A percentile compares a stretch with the other conserved stretches of the same genome.
Conservation (phyloP, 495 filamentous ascomycete genomes). For the Letharia columbiana region DNA sequence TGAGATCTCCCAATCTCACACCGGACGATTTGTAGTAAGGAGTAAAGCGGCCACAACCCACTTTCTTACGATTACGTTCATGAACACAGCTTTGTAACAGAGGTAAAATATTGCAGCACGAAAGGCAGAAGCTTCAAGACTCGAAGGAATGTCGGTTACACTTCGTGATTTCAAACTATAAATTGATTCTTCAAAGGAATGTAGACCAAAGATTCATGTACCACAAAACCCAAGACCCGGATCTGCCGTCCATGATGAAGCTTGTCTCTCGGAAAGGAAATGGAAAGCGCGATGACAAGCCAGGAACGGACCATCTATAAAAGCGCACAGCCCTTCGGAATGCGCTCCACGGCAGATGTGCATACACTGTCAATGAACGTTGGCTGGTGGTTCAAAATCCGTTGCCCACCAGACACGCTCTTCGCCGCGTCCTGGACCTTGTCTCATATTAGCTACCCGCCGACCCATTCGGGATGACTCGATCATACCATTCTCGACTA, state of each 20-base stretch:
- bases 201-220: not conserved
- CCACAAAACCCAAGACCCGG: not conserved
- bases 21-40: too few relatives aligned
- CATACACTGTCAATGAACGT: not conserved
- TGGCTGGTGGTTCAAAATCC: not conserved
- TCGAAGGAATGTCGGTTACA: not conserved
- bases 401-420: not conserved
- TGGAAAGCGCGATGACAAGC: not conserved
- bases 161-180: not conserved
- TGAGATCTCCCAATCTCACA: not conserved
- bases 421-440: not conserved
- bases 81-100: not conserved
- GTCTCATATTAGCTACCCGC: not conserved
- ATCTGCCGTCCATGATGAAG: not conserved
- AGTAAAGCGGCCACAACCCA: not conserved
- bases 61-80: not conserved
- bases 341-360: not conserved
- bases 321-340: not conserved
- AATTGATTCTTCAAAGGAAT: not conserved
- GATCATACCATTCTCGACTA: not conserved
- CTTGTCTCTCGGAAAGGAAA: not conserved
- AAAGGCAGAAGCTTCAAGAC: not conserved
- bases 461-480: not conserved
- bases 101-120: not conserved
- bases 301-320: not conserved